phyloP scores from a whole-genome alignment of 2,329 filamentous ascomycete species.

The Penicillium sp. region DNA sequence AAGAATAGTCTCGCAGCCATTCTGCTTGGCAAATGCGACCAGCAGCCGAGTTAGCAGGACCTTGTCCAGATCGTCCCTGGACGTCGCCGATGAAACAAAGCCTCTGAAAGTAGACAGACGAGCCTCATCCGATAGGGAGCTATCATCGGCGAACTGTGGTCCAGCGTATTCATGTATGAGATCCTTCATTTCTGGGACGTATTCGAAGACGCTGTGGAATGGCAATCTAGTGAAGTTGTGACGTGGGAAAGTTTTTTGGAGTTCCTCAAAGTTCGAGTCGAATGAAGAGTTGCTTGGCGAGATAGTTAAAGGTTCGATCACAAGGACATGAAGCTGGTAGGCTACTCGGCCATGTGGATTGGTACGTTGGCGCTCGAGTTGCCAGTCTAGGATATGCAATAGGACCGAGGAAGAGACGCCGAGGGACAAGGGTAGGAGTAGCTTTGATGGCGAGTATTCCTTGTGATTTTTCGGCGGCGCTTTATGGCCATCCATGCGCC shows the following conservation, averaged over 20 bases:
- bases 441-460: conserved; percentile 42
- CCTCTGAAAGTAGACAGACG: conserved; percentile 57
- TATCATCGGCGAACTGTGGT: conserved; percentile 26
- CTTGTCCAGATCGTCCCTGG: conserved; percentile 68
- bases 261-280: conserved; percentile 39
- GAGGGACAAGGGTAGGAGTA: conserved; percentile 78
- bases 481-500: conserved; percentile 67
- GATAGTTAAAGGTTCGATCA: conserved; percentile 43
- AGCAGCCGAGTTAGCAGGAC: conserved; percentile 72
- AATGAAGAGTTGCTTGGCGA: conserved; percentile 19
- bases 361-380: conserved; percentile 55
- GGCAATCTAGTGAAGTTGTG: conserved; percentile 62
- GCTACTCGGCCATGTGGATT: conserved; percentile 61
- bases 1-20: conserved; percentile 67
- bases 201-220: conserved; percentile 61
- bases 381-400: conserved; percentile 68
- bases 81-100: conserved; percentile 69
- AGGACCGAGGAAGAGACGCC: conserved; percentile 78
- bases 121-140: conserved; percentile 37
- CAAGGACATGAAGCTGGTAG: conserved; percentile 59
- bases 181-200: conserved; percentile 35
- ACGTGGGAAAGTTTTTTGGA: conserved; percentile 62
- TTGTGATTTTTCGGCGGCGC: conserved; percentile 34
- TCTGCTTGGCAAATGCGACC: conserved; percentile 59
- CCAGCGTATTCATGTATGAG: conserved; percentile 33